Base-by-base conservation (phyloP, 805 yeast species). In the Starmerella etchellsii region DNA sequence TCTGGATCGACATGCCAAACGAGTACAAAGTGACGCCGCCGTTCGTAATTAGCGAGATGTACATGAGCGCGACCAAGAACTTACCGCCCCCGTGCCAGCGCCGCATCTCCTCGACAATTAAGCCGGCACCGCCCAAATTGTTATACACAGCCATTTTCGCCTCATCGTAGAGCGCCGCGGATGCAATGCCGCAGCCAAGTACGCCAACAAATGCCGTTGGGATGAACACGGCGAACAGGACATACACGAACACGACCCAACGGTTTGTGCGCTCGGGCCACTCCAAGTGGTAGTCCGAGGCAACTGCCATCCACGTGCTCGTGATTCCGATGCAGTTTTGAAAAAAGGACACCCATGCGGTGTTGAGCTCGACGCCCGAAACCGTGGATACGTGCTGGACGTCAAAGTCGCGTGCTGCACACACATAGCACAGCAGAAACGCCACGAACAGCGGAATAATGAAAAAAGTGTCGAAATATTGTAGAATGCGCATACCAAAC, bases 301-400 rank as follows among this genome's bases (percentile, higher is more conserved):
- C 82, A 45, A 81, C 71, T 2, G 87, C 78, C 33, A 93, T 87
- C 95, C 95, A 84, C 1, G 95, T 81, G 3, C 83, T 72, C 3
- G 94, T 82, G 35, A 79, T 76, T 23, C 94, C 76, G 54, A 81
- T 81, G 33, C 77, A 68, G 41, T 82, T 65, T 1, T 84, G 70
- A 52, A 83, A 81, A 58, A 75, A 81, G 13, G 82, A 71, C 23
- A 83, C 58, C 69, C 80, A 72, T 53, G 74, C 70, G n/a, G 93
- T 93, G 39, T 66, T 65, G 14, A 34, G 32, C 21, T 39, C 44
- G 3, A 18, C 41, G 7, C 51, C 51, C 3, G 36, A 21, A 3
- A 71, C 60, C 0, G 81, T 71, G 0, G 73, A 62, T 15, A 43
- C 58, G 8, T 64, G 48, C 16, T 35, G 19, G 6, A 44, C 46